A percentile compares a stretch with the other conserved stretches of the same genome.
phyloP scores from a whole-genome alignment of 108 stramenopile genomes.

The Nitzschia sp. region DNA sequence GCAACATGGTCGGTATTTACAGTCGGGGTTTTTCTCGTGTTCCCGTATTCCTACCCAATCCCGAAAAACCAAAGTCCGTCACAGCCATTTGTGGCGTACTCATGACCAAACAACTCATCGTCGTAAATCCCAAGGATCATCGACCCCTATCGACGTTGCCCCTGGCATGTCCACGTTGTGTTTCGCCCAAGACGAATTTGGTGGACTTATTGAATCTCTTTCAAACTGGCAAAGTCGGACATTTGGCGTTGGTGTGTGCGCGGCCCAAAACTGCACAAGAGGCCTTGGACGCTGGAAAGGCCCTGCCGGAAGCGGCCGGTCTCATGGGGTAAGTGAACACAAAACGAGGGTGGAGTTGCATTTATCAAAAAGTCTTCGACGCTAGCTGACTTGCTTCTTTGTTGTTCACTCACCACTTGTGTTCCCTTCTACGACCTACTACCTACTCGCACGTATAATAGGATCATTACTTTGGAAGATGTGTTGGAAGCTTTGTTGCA shows the following conservation, averaged over 20 bases:
- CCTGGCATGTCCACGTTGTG: constrained; percentile 56
- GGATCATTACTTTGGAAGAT: constrained; percentile 80
- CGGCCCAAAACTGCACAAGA: constrained; percentile 48
- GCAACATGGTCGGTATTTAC: constrained; percentile 61
- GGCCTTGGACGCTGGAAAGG: constrained; percentile 46
- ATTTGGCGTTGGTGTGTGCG: constrained; percentile 78
- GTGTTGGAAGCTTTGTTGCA: constrained; percentile 74
- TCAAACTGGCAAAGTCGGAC: constrained; percentile 67
- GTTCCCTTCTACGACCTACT: background rate
- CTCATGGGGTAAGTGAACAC: constrained; percentile 51
- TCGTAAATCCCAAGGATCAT: constrained; percentile 54
- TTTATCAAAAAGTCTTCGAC: too few relatives aligned
- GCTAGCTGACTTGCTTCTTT: too few relatives aligned
- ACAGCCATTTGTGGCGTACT: constrained; percentile 56
- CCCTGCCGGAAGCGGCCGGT: constrained; percentile 60
- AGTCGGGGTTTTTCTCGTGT: constrained; percentile 66
- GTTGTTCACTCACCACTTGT: background rate
- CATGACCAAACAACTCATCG: constrained; percentile 63
- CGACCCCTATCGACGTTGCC: constrained; percentile 63
- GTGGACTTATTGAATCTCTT: constrained; percentile 74
- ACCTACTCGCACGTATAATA: background rate
- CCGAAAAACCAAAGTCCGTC: constrained; percentile 25
- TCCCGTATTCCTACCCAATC: constrained; percentile 53
- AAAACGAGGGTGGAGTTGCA: background rate
- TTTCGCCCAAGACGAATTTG: constrained; percentile 65